Percentiles rank a stretch among this genome's conserved stretches.
These are phyloP conservation scores for Andrographis paniculata DNA, from an alignment of 305 asterid species.

Conservation along the genomic window DNA sequence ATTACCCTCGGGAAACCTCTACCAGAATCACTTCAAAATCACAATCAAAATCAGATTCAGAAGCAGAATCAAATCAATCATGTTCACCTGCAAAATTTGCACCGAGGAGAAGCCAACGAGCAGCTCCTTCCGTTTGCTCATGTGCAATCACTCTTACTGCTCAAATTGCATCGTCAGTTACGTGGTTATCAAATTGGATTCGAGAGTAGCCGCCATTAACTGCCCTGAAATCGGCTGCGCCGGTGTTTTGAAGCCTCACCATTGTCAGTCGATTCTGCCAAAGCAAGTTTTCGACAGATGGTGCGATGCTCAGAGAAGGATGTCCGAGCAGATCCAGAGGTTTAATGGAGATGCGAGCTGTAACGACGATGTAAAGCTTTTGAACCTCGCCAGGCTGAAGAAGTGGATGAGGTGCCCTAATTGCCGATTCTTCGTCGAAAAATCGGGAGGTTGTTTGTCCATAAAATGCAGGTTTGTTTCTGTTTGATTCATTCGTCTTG, in stretches of 20 bases:
- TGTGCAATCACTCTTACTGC: constrained; percentile 46
- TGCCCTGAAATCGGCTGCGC: constrained; percentile 45
- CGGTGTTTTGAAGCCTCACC: constrained; percentile 40
- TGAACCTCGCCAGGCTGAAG: constrained; percentile 37
- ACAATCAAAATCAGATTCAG: constrained; percentile 11
- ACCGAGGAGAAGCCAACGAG: constrained; percentile 31
- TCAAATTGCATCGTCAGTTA: constrained; percentile 32
- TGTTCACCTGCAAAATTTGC: constrained; percentile 55
- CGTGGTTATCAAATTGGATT: constrained; percentile 41
- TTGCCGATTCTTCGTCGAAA: constrained; percentile 51
- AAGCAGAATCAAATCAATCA: not conserved
- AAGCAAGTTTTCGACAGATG: constrained; percentile 48
- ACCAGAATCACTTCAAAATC: too few relatives aligned
- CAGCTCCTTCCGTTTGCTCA: constrained; percentile 26
- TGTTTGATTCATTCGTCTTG: not conserved
- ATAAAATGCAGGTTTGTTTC: constrained; percentile 61
- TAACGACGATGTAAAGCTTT: constrained; percentile 48
- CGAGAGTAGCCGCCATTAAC: constrained; percentile 15
- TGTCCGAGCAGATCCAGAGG: constrained; percentile 42
- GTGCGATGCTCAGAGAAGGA: constrained; percentile 54
- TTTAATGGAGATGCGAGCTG: constrained; percentile 41
- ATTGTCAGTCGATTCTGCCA: constrained; percentile 49
- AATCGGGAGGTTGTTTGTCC: constrained; percentile 43
- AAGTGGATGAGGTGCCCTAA: constrained; percentile 61
- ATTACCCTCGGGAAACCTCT: too few relatives aligned